A percentile compares a stretch with the other conserved stretches of the same genome.
These are phyloP conservation scores for Kluyveromyces lactis DNA, from an alignment of 805 yeast species.

Conservation along the genomic window DNA sequence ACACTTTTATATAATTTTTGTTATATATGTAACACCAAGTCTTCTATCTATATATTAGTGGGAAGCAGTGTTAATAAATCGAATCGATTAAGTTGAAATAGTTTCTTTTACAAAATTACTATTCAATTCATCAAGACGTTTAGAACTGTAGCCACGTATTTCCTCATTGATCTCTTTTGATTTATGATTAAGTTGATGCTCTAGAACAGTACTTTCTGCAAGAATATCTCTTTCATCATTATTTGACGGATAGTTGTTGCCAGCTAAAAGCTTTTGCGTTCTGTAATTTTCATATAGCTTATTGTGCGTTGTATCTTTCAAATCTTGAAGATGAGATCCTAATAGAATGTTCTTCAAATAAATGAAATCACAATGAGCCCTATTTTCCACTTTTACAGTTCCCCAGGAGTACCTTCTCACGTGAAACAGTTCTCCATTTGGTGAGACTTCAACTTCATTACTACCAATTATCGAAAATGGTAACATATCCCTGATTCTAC, in stretches of 20 bases:
- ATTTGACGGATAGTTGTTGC: slow-evolving; percentile 10
- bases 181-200: not conserved
- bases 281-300: slow-evolving; percentile 72
- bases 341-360: slow-evolving; percentile 62
- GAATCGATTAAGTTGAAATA: too few relatives aligned
- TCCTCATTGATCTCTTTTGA: too few relatives aligned
- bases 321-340: slow-evolving; percentile 73
- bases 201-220: slow-evolving; percentile 3
- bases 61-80: too few relatives aligned
- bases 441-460: slow-evolving; percentile 27
- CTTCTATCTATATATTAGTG: too few relatives aligned
- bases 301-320: slow-evolving; percentile 73
- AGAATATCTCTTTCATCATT: not conserved
- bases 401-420: slow-evolving; percentile 67
- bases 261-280: slow-evolving; percentile 52
- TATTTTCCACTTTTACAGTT: slow-evolving; percentile 44
- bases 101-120: too few relatives aligned
- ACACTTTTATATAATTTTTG: not conserved
- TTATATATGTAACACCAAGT: too few relatives aligned
- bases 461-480: slow-evolving; percentile 68
- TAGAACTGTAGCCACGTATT: too few relatives aligned
- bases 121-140: too few relatives aligned
- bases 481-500: slow-evolving; percentile 36
- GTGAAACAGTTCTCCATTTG: slow-evolving; percentile 33
- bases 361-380: slow-evolving; percentile 60